Base-by-base conservation (phyloP, 257 asterid genomes). In the Solanum neorickii region DNA sequence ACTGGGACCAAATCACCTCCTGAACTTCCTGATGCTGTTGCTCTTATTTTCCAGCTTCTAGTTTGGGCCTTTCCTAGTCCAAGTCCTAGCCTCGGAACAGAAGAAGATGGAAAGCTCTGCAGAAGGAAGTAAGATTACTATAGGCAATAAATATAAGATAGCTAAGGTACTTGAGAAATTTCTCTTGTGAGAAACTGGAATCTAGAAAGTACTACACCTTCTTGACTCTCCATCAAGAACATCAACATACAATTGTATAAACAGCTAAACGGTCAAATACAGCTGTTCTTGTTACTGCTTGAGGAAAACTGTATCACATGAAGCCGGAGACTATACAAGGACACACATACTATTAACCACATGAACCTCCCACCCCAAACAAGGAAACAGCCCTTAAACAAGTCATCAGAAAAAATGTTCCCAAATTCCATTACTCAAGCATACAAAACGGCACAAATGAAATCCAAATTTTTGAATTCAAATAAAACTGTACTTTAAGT, bases 21-120 rank as follows among this genome's bases (percentile, higher is more conserved):
- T 9, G 92, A 89, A 87, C 88, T 91, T 85, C 89, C 95, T 52
- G 96, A 93, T 86, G 96, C 94, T 89, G 95, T 94, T 21, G 90
- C 93, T 41, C 86, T 62, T 87, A 88, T 29, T 18, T 16, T 49
- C 85, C 85, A 90, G 87, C 93, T 90, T 93, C 94, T 93, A 37
- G 88, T 84, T 90, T 91, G 91, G 66, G 85, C 68, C 94, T 91
- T 96, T 74, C 91, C 92, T 60, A 89, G 87, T 76, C 91, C 93
- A 88, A 85, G 44, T 87, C 90, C 94, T 78, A 95, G 86, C 90
- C 92, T 94, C 80, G 91, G 90, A 86, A 87, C 87, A 86, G 90
- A 88, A 91, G 87, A 92, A n/a, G 91, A 84, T 16, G 92, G 91
- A 88, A 83, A 93, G 89, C 90, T 89, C 98, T 96, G 83, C 56